Percentiles rank a stretch among this genome's conserved stretches.
Evolutionary conservation across 768 basidiomycete genomes (phyloP).

Genomic region (Omphalotus guepiniiformis): DNA sequence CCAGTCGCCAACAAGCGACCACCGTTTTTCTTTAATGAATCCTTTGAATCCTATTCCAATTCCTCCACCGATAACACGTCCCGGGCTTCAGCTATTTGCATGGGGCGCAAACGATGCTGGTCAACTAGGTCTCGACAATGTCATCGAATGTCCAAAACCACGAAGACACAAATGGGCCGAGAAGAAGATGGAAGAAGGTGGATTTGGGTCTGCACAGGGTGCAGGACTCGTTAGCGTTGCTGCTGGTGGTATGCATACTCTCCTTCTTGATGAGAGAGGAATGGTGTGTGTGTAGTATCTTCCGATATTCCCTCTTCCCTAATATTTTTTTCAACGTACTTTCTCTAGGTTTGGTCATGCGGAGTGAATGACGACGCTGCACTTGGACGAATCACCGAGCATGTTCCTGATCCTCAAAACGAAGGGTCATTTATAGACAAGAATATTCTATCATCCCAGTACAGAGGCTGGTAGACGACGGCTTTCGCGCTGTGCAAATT

Average conservation of each 20-base stretch:
- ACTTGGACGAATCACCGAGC: slow-evolving; percentile 58
- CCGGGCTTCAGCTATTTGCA: slow-evolving; percentile 70
- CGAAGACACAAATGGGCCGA: slow-evolving; percentile 76
- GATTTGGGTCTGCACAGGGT: slow-evolving; percentile 56
- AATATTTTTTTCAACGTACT: neutral
- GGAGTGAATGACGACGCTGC: slow-evolving; percentile 89
- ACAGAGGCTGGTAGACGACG: slow-evolving; percentile 65
- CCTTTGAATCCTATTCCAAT: slow-evolving; percentile 63
- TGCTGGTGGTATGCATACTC: slow-evolving; percentile 85
- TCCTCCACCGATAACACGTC: slow-evolving; percentile 52
- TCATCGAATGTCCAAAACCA: slow-evolving; percentile 74
- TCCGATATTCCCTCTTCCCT: slow-evolving; percentile 5
- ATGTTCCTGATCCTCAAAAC: slow-evolving; percentile 57
- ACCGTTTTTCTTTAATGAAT: too few species aligned
- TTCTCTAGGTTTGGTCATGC: slow-evolving; percentile 73
- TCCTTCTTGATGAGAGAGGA: slow-evolving; percentile 87
- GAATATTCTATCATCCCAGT: slow-evolving; percentile 54
- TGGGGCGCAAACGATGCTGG: slow-evolving; percentile 96
- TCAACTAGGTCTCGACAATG: slow-evolving; percentile 76
- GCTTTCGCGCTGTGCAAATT: slow-evolving; percentile 79
- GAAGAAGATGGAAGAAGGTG: slow-evolving; percentile 64
- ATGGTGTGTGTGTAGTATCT: slow-evolving; percentile 54
- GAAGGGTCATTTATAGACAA: slow-evolving; percentile 54
- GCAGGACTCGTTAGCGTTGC: slow-evolving; percentile 81
- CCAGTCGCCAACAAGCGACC: too few species aligned